A percentile compares a stretch with the other conserved stretches of the same genome.
Conservation (phyloP, 2,329 filamentous ascomycete genomes). For the Capronia coronata region DNA sequence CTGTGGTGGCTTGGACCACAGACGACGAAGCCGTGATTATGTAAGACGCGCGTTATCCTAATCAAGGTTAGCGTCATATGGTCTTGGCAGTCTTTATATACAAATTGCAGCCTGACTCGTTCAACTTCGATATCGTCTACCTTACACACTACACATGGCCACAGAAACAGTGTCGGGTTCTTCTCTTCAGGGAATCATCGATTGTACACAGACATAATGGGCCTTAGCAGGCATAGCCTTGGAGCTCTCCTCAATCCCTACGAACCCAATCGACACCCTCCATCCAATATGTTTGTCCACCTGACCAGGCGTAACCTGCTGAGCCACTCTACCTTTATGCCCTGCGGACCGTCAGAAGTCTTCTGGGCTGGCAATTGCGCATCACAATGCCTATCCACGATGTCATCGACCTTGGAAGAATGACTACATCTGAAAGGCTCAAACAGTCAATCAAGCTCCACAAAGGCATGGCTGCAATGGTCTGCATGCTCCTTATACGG, state of each 20-base stretch:
- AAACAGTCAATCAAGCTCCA: not conserved
- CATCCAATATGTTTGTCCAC: not conserved
- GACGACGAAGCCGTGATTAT: too few species aligned
- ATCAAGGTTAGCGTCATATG: not conserved
- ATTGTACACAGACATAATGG: too few species aligned
- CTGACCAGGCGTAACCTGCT: not conserved
- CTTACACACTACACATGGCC: too few species aligned
- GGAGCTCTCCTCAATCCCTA: too few species aligned
- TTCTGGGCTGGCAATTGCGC: not conserved
- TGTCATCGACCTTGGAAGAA: not conserved
- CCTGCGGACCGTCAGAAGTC: not conserved
- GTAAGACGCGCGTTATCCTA: not conserved
- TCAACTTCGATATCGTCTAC: too few species aligned
- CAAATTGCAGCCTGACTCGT: too few species aligned
- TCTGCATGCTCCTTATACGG: not conserved
- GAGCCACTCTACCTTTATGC: not conserved
- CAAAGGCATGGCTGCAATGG: not conserved
- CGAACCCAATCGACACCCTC: too few species aligned
- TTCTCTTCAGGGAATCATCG: too few species aligned
- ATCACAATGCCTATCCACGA: not conserved
- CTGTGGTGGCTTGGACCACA: too few species aligned
- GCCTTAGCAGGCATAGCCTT: too few species aligned
- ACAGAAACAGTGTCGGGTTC: too few species aligned
- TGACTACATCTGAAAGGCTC: not conserved
- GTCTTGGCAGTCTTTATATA: not conserved